Percentiles rank a stretch among this genome's conserved stretches.
phyloP scores from a whole-genome alignment of 2,329 filamentous ascomycete species.

The Phyllosticta citrichinensis region DNA sequence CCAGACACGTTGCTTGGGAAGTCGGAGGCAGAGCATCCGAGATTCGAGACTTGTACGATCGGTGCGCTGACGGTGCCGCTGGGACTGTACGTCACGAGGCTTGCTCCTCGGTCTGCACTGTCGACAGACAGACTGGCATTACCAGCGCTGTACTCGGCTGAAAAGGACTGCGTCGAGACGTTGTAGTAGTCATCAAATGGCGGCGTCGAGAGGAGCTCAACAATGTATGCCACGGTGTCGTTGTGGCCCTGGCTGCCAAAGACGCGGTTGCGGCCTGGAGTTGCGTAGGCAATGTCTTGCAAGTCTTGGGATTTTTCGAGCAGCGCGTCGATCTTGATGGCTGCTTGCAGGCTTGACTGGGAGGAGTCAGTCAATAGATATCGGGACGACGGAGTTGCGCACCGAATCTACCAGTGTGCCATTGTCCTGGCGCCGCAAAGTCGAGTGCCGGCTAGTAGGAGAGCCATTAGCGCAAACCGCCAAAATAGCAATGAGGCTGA shows the following conservation, averaged over 20 bases:
- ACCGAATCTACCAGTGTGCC: not conserved
- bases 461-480: not conserved
- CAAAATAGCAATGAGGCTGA: not conserved
- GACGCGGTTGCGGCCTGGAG: conserved; percentile 25
- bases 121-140: conserved; percentile 18
- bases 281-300: conserved; percentile 21
- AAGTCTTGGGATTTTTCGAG: conserved; percentile 24
- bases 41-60: conserved; percentile 49
- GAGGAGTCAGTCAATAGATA: not conserved
- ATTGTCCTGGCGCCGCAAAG: not conserved
- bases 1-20: conserved; percentile 50
- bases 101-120: conserved; percentile 18
- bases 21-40: conserved; percentile 55
- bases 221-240: conserved; percentile 23
- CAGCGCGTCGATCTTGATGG: conserved; percentile 22
- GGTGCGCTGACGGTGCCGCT: conserved; percentile 50
- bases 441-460: not conserved
- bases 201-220: conserved; percentile 19
- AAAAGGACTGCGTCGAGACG: conserved; percentile 25
- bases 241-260: conserved; percentile 27
- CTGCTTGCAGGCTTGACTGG: conserved; percentile 17
- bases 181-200: conserved; percentile 21
- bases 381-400: not conserved
- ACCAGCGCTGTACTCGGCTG: conserved; percentile 25
- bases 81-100: conserved; percentile 47